Evolutionary conservation across 2,329 filamentous ascomycete species (phyloP), one percentile per base, ranked within the genome.

Genomic region (Fusarium zealandicum): DNA sequence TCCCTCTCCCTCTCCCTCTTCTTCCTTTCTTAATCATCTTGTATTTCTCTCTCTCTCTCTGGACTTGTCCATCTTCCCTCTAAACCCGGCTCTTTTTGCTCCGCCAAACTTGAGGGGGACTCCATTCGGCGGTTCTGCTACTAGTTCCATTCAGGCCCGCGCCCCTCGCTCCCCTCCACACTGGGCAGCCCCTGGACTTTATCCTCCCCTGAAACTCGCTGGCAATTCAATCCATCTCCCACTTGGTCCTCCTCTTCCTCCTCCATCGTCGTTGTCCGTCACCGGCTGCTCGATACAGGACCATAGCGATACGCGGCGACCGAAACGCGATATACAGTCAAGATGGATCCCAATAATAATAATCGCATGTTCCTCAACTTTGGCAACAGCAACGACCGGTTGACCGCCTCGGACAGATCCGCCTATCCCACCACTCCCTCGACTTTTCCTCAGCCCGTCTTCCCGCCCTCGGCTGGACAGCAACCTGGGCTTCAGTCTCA

Each of bases 381-480:
- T 66, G 82, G 80, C 70, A 87, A 83, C 74, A 83, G 82, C 72
- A 86, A 85, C 74, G 84, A 87, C 66, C 85, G 86, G 68, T 82
- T 86, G 57, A 75, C 84, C 50, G 69, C 75, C 68, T 82, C 80
- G 73, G 88, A 89, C 73, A 82, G 88, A 72, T 80, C 88, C 72
- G 81, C 86, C 64, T 92, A 90, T 80, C 90, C 89, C 65, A 92
- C 93, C 46, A 97, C 93, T 9, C 93, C 93, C 45, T 97, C 93
- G 63, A 96, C 93, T 54, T 98, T 98, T 71, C 93, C 93, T 11
- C 93, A 98, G 77, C 93, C 93, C 56, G 90, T 96, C 72, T 85
- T 83, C 64, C 78, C 80, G 52, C 48, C 65, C 28, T 42, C 51
- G 20, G 56, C 56, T 51, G 64, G 65, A 9, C 64, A 66, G 37